Percentiles rank a stretch among this genome's conserved stretches.
Conservation (phyloP, 2,329 filamentous ascomycete species). For the Albophoma yamanashiensis region DNA sequence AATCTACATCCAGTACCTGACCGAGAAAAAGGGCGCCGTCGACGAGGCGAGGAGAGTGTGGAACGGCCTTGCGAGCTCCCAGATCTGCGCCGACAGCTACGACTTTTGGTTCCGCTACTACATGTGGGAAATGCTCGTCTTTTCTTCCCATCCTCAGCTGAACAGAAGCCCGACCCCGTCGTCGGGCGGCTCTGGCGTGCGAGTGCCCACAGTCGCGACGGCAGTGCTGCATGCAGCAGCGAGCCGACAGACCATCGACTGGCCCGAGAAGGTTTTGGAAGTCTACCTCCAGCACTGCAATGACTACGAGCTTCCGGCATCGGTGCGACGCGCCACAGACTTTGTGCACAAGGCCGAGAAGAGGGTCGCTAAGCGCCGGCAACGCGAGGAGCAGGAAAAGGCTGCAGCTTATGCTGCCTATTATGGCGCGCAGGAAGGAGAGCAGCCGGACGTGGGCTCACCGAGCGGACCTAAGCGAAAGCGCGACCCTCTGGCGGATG, state of each 20-base stretch:
- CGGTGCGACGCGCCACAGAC: conserved; percentile 63
- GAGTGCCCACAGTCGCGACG: conserved; percentile 64
- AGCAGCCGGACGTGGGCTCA: conserved; percentile 14
- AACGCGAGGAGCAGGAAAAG: conserved; percentile 52
- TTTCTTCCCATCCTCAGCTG: conserved; percentile 30
- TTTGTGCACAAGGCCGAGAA: conserved; percentile 60
- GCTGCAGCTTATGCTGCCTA: conserved; percentile 38
- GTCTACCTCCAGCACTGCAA: conserved; percentile 74
- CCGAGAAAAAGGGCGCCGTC: conserved; percentile 69
- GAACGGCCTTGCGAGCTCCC: conserved; percentile 55
- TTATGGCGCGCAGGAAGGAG: conserved; percentile 20
- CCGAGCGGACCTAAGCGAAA: conserved; percentile 58
- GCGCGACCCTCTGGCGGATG: conserved; percentile 46
- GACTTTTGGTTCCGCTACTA: conserved; percentile 95
- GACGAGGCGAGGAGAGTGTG: conserved; percentile 70
- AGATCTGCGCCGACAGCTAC: conserved; percentile 62
- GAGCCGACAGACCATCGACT: conserved; percentile 52
- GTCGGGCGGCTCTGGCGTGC: conserved; percentile 33
- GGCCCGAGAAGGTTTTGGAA: conserved; percentile 66
- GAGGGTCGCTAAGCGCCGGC: conserved; percentile 50
- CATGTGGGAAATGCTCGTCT: conserved; percentile 73
- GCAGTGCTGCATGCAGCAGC: conserved; percentile 65
- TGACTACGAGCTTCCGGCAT: conserved; percentile 73
- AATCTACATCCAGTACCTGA: conserved; percentile 85
- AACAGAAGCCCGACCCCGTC: conserved; percentile 43